Base-by-base conservation (phyloP, 768 basidiomycete species). In the Pulveroboletus sp. region DNA sequence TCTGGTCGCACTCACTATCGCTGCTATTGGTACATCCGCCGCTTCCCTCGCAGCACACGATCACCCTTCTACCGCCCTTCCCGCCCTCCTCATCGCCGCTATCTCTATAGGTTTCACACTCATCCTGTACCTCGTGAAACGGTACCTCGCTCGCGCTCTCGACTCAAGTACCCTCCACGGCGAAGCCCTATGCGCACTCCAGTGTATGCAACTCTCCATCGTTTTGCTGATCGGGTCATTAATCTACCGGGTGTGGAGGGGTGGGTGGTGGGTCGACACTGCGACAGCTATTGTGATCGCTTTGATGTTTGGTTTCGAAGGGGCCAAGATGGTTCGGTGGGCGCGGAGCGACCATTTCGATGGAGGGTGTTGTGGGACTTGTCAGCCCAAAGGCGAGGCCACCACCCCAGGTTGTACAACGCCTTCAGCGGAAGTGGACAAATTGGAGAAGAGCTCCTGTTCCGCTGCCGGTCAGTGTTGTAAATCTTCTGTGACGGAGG, bases 231-330 rank as follows among this genome's bases (percentile, higher is more conserved):
- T 71, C 2, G 76, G 76, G 2, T 68, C 69, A 5, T 47, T 75
- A 41, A 63, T 76, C 24, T 75, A 63, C 37, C 58, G 68, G 7
- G 53, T 69, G 5, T 75, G 76, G 76, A 49, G 58, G 6, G 69
- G 72, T n/a, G 76, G 75, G 0, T 76, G 76, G 76, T 77, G 76
- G 76, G 60, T 75, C 12, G 76, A 77, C 47, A 58, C 71, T 17
- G 69, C 68, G n/a, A 76, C 76, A 11, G 64, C 74, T 2, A 64
- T 77, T 22, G 45, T 69, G 11, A 63, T 77, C 27, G 69, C 67
- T 3, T 4, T 74, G 8, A 54, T 76, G 39, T 77, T 77, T 46
- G 73, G 68, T 10, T 72, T 74, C 71, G 76, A 77, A 41, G 76
- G 74, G 1, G 14, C 60, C 34, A 75, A 76, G 53, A 72, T 76